Percentiles rank a stretch among this genome's conserved stretches.
Evolutionary conservation across 306 rosid genomes (phyloP).

Genomic region (Parietaria judaica): DNA sequence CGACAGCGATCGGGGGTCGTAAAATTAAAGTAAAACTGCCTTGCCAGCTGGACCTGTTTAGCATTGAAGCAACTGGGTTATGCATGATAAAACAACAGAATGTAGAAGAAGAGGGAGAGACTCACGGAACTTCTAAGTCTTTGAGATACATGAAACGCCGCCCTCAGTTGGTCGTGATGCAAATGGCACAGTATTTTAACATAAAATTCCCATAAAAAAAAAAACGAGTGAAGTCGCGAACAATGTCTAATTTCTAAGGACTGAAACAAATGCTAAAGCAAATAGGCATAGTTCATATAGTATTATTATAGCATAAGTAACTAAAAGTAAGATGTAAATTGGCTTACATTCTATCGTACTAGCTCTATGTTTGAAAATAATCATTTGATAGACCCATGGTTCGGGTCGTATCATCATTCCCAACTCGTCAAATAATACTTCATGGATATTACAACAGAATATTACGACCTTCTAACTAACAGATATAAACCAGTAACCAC

Average conservation of each 20-base stretch:
- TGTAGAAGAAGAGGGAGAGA: conserved; percentile 4
- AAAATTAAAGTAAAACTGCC: conserved; percentile 80
- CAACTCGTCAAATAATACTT: no score
- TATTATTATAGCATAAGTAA: background rate
- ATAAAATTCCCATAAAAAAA: conserved; percentile 28
- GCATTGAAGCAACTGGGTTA: background rate
- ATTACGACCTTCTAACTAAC: no score
- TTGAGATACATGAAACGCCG: conserved; percentile 84
- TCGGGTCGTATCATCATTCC: no score
- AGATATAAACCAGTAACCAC: no score
- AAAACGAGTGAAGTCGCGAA: background rate
- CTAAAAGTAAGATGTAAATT: no score
- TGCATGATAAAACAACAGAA: background rate
- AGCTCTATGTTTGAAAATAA: no score
- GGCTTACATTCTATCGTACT: no score
- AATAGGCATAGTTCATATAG: background rate
- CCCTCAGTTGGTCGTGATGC: conserved; percentile 90
- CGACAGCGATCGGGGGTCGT: conserved; percentile 91
- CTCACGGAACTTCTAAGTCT: conserved; percentile 82
- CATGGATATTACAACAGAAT: no score
- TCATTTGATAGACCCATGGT: no score
- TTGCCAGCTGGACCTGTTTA: conserved; percentile 61
- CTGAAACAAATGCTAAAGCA: background rate
- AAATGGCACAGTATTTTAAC: conserved; percentile 77
- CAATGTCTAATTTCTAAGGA: no score